Base-by-base conservation (phyloP, 306 rosid species). In the Cucurbita ficifolia region DNA sequence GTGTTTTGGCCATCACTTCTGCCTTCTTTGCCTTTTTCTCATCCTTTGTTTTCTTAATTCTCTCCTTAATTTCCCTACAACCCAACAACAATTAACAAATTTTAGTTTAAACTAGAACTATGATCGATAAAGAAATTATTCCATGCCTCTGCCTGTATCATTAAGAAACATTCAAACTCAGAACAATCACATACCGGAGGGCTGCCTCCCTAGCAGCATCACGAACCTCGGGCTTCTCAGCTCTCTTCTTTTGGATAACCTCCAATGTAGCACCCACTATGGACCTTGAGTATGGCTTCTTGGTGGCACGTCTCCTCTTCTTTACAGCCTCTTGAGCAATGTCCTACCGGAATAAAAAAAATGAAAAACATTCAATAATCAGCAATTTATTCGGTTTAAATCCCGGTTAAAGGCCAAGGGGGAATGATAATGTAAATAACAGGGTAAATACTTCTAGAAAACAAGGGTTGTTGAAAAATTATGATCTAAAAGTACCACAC, bases 1-100 rank as follows among this genome's bases (percentile, higher is more conserved):
- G 87, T 45, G 87, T 11, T 83, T 87, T 87, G 0, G 92, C 65
- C 6, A 42, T 42, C 39, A 83, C 89, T 76, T 87, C 92, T 4
- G 89, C 87, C 73, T 85, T 87, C 82, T 83, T 87, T 0, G 92
- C 89, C 79, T 87, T 87, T 79, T 87, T 87, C 75, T 87, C 92
- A 52, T 87, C 92, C 82, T 87, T 87, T 0, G 92, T 85, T 60
- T 87, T 87, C 80, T 85, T 87, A 55, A 87, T 85, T 73, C 92
- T 87, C 70, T 87, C 92, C 51, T 87, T 87, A 16, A 87, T 85
- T 78, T 87, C 92, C 82, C 89, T 87, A 60, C 79, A 76, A 3
- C 46, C 62, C 72, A 57, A 17, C 72, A 57, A 17, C 21, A 19
- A 56, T 39, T 10, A 14, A 11, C n/a, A 33, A 33, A 8, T 12